These are phyloP conservation scores for Botrytis byssoidea DNA, from an alignment of 2,329 filamentous ascomycete genomes.

Conservation along the genomic window DNA sequence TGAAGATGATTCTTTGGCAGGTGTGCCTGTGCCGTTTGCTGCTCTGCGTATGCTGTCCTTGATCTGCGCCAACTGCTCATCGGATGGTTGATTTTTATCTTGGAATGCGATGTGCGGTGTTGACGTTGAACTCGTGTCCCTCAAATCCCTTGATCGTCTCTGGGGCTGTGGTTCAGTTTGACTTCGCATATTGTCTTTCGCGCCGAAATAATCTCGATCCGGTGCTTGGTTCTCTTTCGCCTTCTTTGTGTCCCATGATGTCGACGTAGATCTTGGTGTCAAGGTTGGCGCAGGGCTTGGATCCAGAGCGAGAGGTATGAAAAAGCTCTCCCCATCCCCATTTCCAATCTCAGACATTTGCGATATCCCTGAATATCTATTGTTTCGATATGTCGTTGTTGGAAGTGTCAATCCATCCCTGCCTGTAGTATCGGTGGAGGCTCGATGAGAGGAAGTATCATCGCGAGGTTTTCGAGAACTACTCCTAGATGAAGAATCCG, in stretches of 20 bases:
- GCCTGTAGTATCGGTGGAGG: conserved; percentile 43
- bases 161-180: conserved; percentile 41
- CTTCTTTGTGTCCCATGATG: conserved; percentile 45
- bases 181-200: conserved; percentile 42
- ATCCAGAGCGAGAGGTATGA: conserved; percentile 74
- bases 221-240: conserved; percentile 36
- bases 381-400: conserved; percentile 73
- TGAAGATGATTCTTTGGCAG: conserved; percentile 32
- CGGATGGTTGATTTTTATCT: conserved; percentile 70
- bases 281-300: conserved; percentile 56
- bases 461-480: conserved; percentile 45
- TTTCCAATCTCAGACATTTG: conserved; percentile 47
- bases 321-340: conserved; percentile 55
- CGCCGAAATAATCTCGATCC: conserved; percentile 59
- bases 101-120: conserved; percentile 91
- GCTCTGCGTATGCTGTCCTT: conserved; percentile 47
- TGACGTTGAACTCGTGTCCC: conserved; percentile 49
- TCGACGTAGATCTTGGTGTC: conserved; percentile 55
- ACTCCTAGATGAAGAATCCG: conserved; percentile 56
- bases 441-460: conserved; percentile 53
- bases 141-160: conserved; percentile 36
- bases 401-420: conserved; percentile 68
- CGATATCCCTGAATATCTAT: conserved; percentile 70
- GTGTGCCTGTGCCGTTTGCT: conserved; percentile 27
- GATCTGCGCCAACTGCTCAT: conserved; percentile 54